Conservation (phyloP, 83 land plant species). For the Diphasiastrum complanatum region DNA sequence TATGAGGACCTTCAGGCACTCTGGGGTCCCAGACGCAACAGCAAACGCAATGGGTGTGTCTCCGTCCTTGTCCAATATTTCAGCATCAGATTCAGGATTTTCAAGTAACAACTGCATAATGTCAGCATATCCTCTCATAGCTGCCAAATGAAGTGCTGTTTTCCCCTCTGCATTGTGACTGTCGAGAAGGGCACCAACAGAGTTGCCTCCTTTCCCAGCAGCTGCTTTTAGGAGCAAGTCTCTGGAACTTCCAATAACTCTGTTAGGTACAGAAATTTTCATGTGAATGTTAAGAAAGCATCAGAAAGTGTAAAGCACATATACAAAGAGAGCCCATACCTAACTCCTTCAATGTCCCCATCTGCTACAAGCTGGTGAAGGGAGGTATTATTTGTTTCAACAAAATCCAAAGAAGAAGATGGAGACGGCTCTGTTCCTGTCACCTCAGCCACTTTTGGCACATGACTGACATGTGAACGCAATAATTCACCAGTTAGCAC, state of each 20-base stretch:
- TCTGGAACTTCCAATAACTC: conserved; percentile 27
- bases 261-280: background rate
- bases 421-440: conserved; percentile 49
- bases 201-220: conserved; percentile 30
- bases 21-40: conserved; percentile 82
- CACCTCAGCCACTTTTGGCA: conserved; percentile 27
- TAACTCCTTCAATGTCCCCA: conserved; percentile 60
- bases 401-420: conserved; percentile 48
- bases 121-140: conserved; percentile 63
- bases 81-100: conserved; percentile 59
- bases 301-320: background rate
- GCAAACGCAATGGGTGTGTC: conserved; percentile 92
- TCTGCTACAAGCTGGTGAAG: conserved; percentile 72
- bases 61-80: conserved; percentile 79
- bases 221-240: conserved; percentile 62
- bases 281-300: background rate
- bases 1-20: conserved; percentile 64
- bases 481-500: too few species aligned
- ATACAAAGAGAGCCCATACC: conserved; percentile 40
- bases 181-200: conserved; percentile 50
- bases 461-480: too few species aligned
- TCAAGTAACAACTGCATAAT: conserved; percentile 64
- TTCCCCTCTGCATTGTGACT: conserved; percentile 81
- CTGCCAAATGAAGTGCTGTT: conserved; percentile 84
- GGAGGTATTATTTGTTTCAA: conserved; percentile 37